Conservation (phyloP, 2,329 filamentous ascomycete species). For the Mycosphaerelloides madeirae region DNA sequence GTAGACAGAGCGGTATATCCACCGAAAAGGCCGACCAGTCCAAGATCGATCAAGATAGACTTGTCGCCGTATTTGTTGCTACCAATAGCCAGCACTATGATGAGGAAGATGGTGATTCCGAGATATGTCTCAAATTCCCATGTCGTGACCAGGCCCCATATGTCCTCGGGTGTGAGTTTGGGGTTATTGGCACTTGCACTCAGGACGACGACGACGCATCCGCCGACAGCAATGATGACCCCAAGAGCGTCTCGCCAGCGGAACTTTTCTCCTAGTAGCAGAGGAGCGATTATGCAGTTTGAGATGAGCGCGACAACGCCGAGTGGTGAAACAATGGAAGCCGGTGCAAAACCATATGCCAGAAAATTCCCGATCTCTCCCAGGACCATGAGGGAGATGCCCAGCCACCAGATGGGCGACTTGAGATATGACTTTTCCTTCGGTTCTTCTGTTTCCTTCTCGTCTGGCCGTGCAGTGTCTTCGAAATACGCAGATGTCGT, state of each 20-base stretch:
- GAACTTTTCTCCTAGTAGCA: slow-evolving; percentile 88
- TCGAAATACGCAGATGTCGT: slow-evolving; percentile 39
- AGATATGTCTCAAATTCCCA: slow-evolving; percentile 91
- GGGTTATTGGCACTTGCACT: slow-evolving; percentile 86
- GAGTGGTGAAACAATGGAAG: slow-evolving; percentile 92
- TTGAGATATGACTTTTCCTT: slow-evolving; percentile 71
- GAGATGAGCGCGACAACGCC: slow-evolving; percentile 96
- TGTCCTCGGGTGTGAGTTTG: slow-evolving; percentile 83
- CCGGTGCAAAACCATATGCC: slow-evolving; percentile 94
- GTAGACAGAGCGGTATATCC: slow-evolving; percentile 96
- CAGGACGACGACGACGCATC: slow-evolving; percentile 86
- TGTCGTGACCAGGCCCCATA: slow-evolving; percentile 81
- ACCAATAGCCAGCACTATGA: slow-evolving; percentile 71
- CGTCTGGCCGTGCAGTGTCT: slow-evolving; percentile 36
- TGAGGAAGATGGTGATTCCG: slow-evolving; percentile 68
- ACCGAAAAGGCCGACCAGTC: slow-evolving; percentile 91
- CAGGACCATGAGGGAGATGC: slow-evolving; percentile 85
- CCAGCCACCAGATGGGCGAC: slow-evolving; percentile 94
- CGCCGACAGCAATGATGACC: slow-evolving; percentile 78
- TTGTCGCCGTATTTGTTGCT: slow-evolving; percentile 80
- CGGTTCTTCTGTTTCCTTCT: slow-evolving; percentile 35
- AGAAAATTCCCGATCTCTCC: slow-evolving; percentile 96
- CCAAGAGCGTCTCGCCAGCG: slow-evolving; percentile 80
- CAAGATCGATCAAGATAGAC: slow-evolving; percentile 86
- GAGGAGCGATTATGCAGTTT: slow-evolving; percentile 93